phyloP scores from a whole-genome alignment of 1,284 basidiomycete genomes.

The Cystobasidium slooffiae region DNA sequence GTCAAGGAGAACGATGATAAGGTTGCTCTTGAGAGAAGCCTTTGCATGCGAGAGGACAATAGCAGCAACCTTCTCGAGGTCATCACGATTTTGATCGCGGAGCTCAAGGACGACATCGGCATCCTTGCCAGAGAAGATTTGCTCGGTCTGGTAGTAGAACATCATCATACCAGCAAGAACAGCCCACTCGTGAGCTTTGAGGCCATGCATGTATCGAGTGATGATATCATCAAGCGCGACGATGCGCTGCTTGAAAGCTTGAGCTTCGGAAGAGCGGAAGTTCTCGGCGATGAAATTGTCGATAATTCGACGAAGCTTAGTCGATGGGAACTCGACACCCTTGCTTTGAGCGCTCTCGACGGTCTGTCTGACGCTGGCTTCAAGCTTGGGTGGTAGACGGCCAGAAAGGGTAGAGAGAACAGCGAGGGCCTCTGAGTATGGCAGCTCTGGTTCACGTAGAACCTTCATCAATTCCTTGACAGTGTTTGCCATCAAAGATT shows the following conservation, averaged over 20 bases:
- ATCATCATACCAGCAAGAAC: constrained; percentile 73
- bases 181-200: constrained; percentile 84
- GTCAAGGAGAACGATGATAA: constrained; percentile 83
- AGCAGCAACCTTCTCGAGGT: constrained; percentile 83
- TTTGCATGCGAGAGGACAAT: constrained; percentile 94
- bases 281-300: constrained; percentile 84
- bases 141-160: constrained; percentile 82
- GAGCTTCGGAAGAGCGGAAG: constrained; percentile 75
- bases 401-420: constrained; percentile 89
- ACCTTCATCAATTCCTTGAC: constrained; percentile 80
- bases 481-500: constrained; percentile 78
- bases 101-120: constrained; percentile 87
- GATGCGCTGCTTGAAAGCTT: constrained; percentile 76
- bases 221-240: constrained; percentile 74
- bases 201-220: constrained; percentile 78
- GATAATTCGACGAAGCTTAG: constrained; percentile 61
- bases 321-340: constrained; percentile 81
- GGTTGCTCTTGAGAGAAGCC: constrained; percentile 87
- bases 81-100: constrained; percentile 88
- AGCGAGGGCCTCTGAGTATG: constrained; percentile 82
- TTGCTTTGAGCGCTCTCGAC: constrained; percentile 78
- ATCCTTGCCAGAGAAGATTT: constrained; percentile 87
- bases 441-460: constrained; percentile 81
- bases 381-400: constrained; percentile 88
- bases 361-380: constrained; percentile 78